Evolutionary conservation across 2,329 filamentous ascomycete species (phyloP), one percentile per base, ranked within the genome.

Genomic region (Diaporthe sp.): DNA sequence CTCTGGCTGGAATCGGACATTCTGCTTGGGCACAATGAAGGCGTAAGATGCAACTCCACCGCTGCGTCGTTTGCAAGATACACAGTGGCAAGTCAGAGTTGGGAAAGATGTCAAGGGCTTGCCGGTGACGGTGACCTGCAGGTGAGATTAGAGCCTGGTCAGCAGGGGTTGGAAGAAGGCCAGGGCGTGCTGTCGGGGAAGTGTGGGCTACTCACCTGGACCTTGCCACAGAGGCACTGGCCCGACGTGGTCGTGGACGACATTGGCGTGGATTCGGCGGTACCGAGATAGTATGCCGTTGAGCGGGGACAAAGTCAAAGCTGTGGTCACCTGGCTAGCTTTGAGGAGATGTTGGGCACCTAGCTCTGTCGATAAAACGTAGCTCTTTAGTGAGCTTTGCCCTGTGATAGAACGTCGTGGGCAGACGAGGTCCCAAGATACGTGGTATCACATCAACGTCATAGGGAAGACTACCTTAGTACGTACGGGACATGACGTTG

Each of bases 21-120:
- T 67, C 33, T 74, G 57, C 38, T 74, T 55, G n/a, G 74, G 72
- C 12, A 76, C 74, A 5, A 76, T 57, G 30, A 76, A 76, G 55
- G 74, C 74, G 50, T 76, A 76, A 7, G 61, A 70, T 19, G 66
- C 74, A n/a, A 76, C 52, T 19, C 74, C 74, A 15, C 74, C 74
- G 33, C 72, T 74, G 19, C 74, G 74, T 45, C 72, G 58, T 25
- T 76, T 76, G 67, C 74, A 74, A 35, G 55, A 71, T 28, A 28
- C 45, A 58, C 74, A 76, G 72, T 76, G 74, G 58, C 74, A 76
- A 42, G 66, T 71, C 50, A 76, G 74, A n/a, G 74, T 74, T 17
- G 50, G 71, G 50, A 74, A 74, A 9, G 57, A 71, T 7, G 66
- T 12, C 13, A 76, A 58, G 6, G 66, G 57, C 40, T 47, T 71